Evolutionary conservation across 768 basidiomycete species (phyloP), one percentile per base, ranked within the genome.

Genomic region (Lyophyllum shimeji): DNA sequence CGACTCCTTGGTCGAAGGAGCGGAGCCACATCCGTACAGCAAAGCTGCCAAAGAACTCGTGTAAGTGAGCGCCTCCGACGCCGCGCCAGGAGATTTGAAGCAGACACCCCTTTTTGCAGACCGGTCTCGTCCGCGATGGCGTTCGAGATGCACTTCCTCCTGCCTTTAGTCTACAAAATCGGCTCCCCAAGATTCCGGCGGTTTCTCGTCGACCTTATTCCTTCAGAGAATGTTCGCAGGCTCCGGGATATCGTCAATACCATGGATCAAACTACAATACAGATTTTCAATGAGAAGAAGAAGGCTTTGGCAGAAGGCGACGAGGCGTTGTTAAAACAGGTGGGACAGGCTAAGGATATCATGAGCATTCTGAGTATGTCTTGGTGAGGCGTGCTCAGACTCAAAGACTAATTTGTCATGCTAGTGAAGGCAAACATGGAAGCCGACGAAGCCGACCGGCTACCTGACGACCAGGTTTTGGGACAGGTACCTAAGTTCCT

Each of bases 271-370:
- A 69, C 67, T 0, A 68, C 71, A 0, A 53, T 57, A 1, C 46
- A 64, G 3, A 70, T 76, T 20, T 70, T 70, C 43, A 53, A 67
- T 3, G 58, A 54, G 39, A 76, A 76, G 63, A 73, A 69, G 48
- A 40, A 24, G 23, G 70, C 72, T 8, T 54, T 75, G 27, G 53
- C 50, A 31, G 40, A 45, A 34, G 72, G 72, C 3, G 69, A 74
- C 11, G 64, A 70, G 25, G 62, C 64, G 1, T 59, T 67, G 4
- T 15, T 60, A 24, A 44, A 68, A 9, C 69, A 73, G 31, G 46
- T 59, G 73, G 39, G 71, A 67, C 0, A 64, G 67, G 63, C 66
- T 21, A 68, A 66, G 42, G 68, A 69, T 55, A 59, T 71, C 50
- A 68, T 71, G 56, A 68, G 63, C 46, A 61, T 68, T 34, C 51